These are phyloP conservation scores for Zasmidium angulare DNA, from an alignment of 2,329 filamentous ascomycete genomes.

Conservation along the genomic window DNA sequence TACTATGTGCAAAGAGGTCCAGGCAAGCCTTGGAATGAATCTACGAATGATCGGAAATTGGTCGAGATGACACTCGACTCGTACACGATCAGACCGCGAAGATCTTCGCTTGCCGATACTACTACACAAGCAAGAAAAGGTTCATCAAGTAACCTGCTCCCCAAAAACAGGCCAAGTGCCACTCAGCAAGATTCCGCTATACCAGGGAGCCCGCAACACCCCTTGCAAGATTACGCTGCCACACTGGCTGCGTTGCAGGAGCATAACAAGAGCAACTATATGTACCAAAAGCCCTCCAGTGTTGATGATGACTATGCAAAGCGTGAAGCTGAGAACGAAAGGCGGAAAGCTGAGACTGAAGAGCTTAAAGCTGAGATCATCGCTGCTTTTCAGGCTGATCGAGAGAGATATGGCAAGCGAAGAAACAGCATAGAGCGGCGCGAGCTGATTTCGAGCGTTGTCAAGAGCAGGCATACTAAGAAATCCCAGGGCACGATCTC, in stretches of 20 bases:
- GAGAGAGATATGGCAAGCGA: constrained; percentile 38
- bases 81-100: constrained; percentile 46
- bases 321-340: constrained; percentile 39
- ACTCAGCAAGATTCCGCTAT: constrained; percentile 34
- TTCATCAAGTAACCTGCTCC: constrained; percentile 25
- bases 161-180: constrained; percentile 36
- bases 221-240: constrained; percentile 41
- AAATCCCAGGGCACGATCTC: too few relatives aligned
- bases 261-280: constrained; percentile 23
- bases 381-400: constrained; percentile 39
- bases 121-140: constrained; percentile 33
- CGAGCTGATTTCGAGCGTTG: constrained; percentile 19
- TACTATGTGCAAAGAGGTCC: too few relatives aligned
- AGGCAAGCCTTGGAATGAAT: too few relatives aligned
- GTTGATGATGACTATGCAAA: constrained; percentile 44
- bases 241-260: constrained; percentile 36
- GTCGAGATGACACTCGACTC: too few relatives aligned
- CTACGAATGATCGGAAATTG: too few relatives aligned
- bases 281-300: constrained; percentile 51
- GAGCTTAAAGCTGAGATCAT: too few relatives aligned
- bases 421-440: constrained; percentile 33
- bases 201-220: constrained; percentile 43
- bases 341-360: too few relatives aligned
- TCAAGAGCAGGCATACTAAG: constrained; percentile 26
- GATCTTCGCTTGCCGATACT: constrained; percentile 44